Evolutionary conservation across 495 filamentous ascomycete genomes (phyloP).

Genomic region (Penicillium silybi): DNA sequence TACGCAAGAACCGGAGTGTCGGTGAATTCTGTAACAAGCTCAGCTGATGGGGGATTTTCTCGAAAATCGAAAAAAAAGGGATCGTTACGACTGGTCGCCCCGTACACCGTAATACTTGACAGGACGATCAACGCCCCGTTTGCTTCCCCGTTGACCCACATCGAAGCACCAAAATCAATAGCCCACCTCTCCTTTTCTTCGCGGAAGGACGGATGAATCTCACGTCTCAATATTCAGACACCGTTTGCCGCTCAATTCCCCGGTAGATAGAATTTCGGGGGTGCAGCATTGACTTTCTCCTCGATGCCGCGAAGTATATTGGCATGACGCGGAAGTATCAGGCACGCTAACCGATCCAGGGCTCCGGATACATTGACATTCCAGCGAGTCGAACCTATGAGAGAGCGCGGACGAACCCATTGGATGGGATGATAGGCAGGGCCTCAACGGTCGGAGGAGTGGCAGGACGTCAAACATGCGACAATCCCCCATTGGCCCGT

Average conservation of each 20-base stretch:
- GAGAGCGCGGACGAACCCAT: neutral
- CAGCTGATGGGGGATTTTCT: constrained; percentile 23
- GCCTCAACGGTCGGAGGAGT: constrained; percentile 3
- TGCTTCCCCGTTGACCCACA: constrained; percentile 9
- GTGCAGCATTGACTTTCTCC: neutral
- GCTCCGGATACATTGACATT: constrained; percentile 8
- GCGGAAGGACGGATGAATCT: neutral
- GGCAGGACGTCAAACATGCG: neutral
- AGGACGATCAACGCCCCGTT: constrained; percentile 14
- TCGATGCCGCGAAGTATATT: neutral
- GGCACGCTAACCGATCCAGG: constrained; percentile 17
- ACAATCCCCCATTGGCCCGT: constrained; percentile 3
- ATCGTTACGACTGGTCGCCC: neutral
- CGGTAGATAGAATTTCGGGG: neutral
- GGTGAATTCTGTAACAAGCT: constrained; percentile 28
- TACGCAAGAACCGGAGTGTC: constrained; percentile 21
- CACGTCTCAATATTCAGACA: constrained; percentile 1
- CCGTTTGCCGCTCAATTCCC: neutral
- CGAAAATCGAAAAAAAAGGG: constrained; percentile 12
- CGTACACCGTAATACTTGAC: constrained; percentile 8
- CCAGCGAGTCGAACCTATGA: constrained; percentile 4
- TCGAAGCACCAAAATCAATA: constrained; percentile 7
- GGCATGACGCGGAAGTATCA: constrained; percentile 7
- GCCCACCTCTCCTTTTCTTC: neutral
- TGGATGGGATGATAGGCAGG: constrained; percentile 6